Evolutionary conservation across 2,329 filamentous ascomycete species (phyloP), one percentile per base, ranked within the genome.

Genomic region (Colletotrichum sp.): DNA sequence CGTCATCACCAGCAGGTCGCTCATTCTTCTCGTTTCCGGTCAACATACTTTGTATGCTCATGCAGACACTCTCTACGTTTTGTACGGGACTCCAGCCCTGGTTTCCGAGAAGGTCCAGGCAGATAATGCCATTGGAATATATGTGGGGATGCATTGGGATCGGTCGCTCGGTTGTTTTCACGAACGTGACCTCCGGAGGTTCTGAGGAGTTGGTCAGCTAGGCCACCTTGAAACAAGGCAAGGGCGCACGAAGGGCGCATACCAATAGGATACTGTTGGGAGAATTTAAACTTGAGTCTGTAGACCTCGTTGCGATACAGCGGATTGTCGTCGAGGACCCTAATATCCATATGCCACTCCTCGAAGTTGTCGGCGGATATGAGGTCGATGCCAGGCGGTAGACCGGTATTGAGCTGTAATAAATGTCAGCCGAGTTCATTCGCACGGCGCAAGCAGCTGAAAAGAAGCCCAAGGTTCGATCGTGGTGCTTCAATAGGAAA

Each of bases 81-180:
- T 99, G 97, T 0, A 99, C 96, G 0, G 97, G 97, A 63, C 94
- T 97, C 97, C 97, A 99, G 72, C 97, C 97, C 77, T 95, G 93
- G 12, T 91, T 89, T 68, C 95, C 95, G 10, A 99, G 92, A 2
- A 99, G 91, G 80, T 99, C 97, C 64, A 99, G 93, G 81, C 97
- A 99, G 82, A 99, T 99, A 84, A 98, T 98, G 80, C 97, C 97
- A 85, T 99, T 99, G 80, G 94, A 97, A 87, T 99, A 99, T 84
- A 99, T 95, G 86, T 99, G 97, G 4, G 97, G 97, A 81, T 99
- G 97, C 84, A 98, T 96, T 1, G 97, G 97, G 80, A 99, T 96
- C 48, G 90, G 89, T 59, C 92, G 90, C 79, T 90, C 87, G 38
- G 91, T 84, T 69, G 91, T 87, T 79, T 92, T 89, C 71, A 95